phyloP scores from a whole-genome alignment of 1,139 yeast species.

The Candida sp. region DNA sequence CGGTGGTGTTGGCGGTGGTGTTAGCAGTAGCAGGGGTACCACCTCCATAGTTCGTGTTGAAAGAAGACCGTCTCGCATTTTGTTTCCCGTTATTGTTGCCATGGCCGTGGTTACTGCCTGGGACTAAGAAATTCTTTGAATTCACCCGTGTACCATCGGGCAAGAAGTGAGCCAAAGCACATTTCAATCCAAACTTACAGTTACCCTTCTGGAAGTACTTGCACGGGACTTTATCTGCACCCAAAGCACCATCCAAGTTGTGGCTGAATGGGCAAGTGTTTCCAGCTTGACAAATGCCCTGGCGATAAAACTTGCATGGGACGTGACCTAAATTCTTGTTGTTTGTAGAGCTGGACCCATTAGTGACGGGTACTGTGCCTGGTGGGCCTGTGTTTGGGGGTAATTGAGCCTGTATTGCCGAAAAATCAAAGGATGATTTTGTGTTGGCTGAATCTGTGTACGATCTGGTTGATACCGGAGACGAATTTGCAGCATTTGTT shows the following conservation, averaged over 20 bases:
- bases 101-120: slow-evolving; percentile 7
- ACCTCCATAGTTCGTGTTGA: background rate
- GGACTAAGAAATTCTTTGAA: slow-evolving; percentile 33
- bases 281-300: slow-evolving; percentile 97
- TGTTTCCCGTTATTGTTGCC: slow-evolving; percentile 11
- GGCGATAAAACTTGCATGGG: slow-evolving; percentile 91
- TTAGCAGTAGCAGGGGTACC: background rate
- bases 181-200: slow-evolving; percentile 91
- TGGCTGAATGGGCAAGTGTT: slow-evolving; percentile 91
- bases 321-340: slow-evolving; percentile 76
- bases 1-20: background rate
- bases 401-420: slow-evolving; percentile 19
- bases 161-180: slow-evolving; percentile 89
- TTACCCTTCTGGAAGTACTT: slow-evolving; percentile 94
- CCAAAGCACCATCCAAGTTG: slow-evolving; percentile 59
- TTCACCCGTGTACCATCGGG: slow-evolving; percentile 90
- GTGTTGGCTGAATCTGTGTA: background rate
- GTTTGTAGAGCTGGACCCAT: slow-evolving; percentile 7
- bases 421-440: slow-evolving; percentile 9
- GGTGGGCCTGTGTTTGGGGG: slow-evolving; percentile 51
- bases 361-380: slow-evolving; percentile 28
- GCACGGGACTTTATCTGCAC: slow-evolving; percentile 77
- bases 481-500: background rate
- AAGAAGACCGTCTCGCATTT: slow-evolving; percentile 1
- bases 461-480: background rate